Conservation (phyloP, 192 early-diverging fungal genomes). For the Linnemannia exigua region DNA sequence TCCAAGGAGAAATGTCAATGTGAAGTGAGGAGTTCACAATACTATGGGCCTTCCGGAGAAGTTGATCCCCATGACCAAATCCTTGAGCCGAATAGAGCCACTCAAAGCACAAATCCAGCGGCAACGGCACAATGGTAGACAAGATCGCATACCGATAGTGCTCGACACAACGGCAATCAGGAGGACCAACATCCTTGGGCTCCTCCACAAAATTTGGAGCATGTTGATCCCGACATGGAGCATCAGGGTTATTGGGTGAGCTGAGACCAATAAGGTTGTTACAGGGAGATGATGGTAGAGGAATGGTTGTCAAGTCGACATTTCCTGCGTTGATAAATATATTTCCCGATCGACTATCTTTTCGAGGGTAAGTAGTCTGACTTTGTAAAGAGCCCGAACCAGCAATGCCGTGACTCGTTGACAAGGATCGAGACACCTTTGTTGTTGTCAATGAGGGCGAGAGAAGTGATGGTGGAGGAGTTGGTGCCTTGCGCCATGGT, state of each 20-base stretch:
- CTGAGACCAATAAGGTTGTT: background rate
- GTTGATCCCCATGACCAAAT: slow-evolving; percentile 3
- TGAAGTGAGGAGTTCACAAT: slow-evolving; percentile 10
- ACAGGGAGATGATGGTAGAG: background rate
- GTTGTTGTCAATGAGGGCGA: slow-evolving; percentile 31
- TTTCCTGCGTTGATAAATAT: background rate
- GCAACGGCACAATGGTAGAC: slow-evolving; percentile 29
- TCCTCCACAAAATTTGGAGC: background rate
- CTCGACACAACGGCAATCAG: slow-evolving; percentile 9
- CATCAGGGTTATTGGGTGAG: background rate
- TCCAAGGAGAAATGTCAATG: slow-evolving; percentile 19
- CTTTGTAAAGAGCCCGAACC: background rate
- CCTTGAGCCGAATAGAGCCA: slow-evolving; percentile 22
- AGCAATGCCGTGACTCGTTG: slow-evolving; percentile 15
- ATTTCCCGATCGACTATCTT: background rate
- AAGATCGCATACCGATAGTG: slow-evolving; percentile 37
- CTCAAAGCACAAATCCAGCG: slow-evolving; percentile 29
- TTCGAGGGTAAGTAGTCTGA: background rate
- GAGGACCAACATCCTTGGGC: background rate
- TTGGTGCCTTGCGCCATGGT: slow-evolving; percentile 21
- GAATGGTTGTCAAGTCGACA: background rate
- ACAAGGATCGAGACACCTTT: slow-evolving; percentile 29
- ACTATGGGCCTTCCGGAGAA: slow-evolving; percentile 8
- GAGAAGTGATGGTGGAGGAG: slow-evolving; percentile 29
- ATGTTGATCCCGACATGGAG: background rate